Conservation (phyloP, 2,329 filamentous ascomycete species). For the Falciphora oryzae region DNA sequence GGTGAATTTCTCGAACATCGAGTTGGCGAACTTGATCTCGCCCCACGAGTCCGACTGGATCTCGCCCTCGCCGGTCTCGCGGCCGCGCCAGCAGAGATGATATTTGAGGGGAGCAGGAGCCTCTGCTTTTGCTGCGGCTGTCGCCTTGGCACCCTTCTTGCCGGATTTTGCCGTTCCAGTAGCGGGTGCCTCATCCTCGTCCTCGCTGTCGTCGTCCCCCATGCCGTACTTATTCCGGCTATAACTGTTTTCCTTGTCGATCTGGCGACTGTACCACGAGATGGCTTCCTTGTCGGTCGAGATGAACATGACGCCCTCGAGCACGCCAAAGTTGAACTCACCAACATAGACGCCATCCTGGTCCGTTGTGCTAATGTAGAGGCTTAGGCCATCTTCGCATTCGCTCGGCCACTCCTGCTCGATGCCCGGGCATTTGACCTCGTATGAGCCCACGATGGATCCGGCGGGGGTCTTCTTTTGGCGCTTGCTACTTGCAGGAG, state of each 20-base stretch:
- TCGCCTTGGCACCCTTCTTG: not conserved
- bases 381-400: slow-evolving; percentile 18
- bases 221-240: slow-evolving; percentile 11
- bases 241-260: slow-evolving; percentile 12
- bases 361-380: slow-evolving; percentile 21
- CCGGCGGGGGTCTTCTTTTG: slow-evolving; percentile 9
- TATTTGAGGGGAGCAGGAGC: slow-evolving; percentile 17
- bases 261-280: slow-evolving; percentile 19
- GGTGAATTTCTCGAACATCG: slow-evolving; percentile 21
- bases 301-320: slow-evolving; percentile 25
- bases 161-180: not conserved
- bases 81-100: slow-evolving; percentile 21
- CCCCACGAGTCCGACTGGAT: slow-evolving; percentile 20
- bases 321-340: slow-evolving; percentile 25
- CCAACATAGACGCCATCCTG: slow-evolving; percentile 22
- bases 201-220: slow-evolving; percentile 7
- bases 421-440: slow-evolving; percentile 22
- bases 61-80: slow-evolving; percentile 20
- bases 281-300: slow-evolving; percentile 20
- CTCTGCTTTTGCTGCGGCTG: not conserved
- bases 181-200: slow-evolving; percentile 9
- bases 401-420: slow-evolving; percentile 20
- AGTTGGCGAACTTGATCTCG: slow-evolving; percentile 21
- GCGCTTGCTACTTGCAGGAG: not conserved
- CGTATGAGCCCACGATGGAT: slow-evolving; percentile 21